These are phyloP conservation scores for Scheffersomyces illinoinensis DNA, from an alignment of 1,139 yeast species.

Conservation along the genomic window DNA sequence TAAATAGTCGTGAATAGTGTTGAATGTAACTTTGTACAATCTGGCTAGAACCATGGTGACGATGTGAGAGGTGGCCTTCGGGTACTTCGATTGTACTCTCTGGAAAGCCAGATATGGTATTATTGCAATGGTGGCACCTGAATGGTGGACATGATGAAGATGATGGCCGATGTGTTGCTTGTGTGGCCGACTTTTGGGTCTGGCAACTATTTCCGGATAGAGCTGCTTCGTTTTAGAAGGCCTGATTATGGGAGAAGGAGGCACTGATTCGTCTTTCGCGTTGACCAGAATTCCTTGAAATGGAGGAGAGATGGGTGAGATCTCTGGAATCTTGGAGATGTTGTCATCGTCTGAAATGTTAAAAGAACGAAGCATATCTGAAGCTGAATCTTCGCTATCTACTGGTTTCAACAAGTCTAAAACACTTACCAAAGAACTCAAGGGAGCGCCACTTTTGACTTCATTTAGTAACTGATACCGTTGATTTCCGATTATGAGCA, in stretches of 20 bases:
- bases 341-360: constrained; percentile 16
- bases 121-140: constrained; percentile 82
- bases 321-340: not conserved
- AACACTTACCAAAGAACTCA: constrained; percentile 80
- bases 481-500: constrained; percentile 47
- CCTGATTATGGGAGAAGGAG: constrained; percentile 3
- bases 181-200: constrained; percentile 45
- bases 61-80: constrained; percentile 89
- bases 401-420: constrained; percentile 54
- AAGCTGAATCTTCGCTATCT: constrained; percentile 1
- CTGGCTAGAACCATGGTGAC: constrained; percentile 90
- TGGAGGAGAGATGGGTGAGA: constrained; percentile 5
- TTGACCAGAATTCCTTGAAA: constrained; percentile 9
- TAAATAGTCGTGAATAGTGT: constrained; percentile 82
- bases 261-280: constrained; percentile 5
- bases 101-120: constrained; percentile 85
- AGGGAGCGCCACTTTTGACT: constrained; percentile 81
- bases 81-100: constrained; percentile 71
- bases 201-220: constrained; percentile 54
- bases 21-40: constrained; percentile 86
- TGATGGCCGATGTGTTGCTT: constrained; percentile 7
- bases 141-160: constrained; percentile 4
- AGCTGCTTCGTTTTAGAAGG: not conserved
- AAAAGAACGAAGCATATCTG: constrained; percentile 35
- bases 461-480: constrained; percentile 78